Base-by-base conservation (phyloP, 495 filamentous ascomycete species). In the Daldinia grandis region DNA sequence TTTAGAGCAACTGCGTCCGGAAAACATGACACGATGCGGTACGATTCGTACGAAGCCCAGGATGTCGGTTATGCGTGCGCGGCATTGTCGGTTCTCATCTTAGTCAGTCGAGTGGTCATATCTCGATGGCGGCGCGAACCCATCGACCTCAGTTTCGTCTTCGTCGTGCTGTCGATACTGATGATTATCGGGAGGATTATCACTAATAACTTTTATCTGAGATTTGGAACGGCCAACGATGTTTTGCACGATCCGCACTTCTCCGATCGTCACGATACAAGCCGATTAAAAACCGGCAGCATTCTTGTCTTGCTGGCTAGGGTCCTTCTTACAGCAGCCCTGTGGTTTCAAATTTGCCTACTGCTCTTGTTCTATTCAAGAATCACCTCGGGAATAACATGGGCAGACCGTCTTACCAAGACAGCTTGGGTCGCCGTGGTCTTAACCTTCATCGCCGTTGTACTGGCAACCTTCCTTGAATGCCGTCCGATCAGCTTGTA, bases 291-390 rank as follows among this genome's bases (percentile, higher is more conserved):
- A 44, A 47, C 50, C 6, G 73, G 75, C 9, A 70, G 73, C 31
- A 72, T 73, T 9, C 54, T 77, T 12, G 65, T 76, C 19, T 60
- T 77, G 4, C 4, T 76, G 1, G 64, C 75, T 10, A 68, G 75
- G 31, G 68, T 65, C 0, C 51, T 76, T 1, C 57, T 76, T 19
- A 70, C 73, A 10, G 62, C 33, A 6, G 57, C 51, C 3, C 58
- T 83, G 2, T 84, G 82, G 82, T 58, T 82, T n/a, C 81, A 82
- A 61, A 81, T 83, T 14, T 68, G 71, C 27, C 75, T 84, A 7
- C 73, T 84, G 14, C 72, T 84, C 12, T 59, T 81, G 33, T 79
- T 83, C 53, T 82, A 82, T 57, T 72, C 76, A 5, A 76, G 77
- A 15, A 73, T 84, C 19, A 76, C 82, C 10, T 69, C 56, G n/a